A percentile compares a stretch with the other conserved stretches of the same genome.
Evolutionary conservation across 257 asterid genomes (phyloP).

Genomic region (Asclepias syriaca): DNA sequence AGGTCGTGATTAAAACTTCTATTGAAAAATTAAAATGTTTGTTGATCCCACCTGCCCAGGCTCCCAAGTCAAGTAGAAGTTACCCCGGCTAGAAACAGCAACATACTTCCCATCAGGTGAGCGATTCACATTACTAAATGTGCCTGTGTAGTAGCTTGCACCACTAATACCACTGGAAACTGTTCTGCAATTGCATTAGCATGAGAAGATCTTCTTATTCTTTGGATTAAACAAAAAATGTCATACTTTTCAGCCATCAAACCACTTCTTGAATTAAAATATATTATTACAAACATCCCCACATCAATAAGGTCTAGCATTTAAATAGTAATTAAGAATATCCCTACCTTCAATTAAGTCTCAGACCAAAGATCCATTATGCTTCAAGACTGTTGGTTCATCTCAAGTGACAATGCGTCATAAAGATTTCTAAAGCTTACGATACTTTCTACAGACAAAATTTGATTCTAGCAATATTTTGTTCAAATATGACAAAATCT

Average conservation of each 20-base stretch:
- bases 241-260: not conserved
- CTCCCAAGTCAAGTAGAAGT: conserved; percentile 97
- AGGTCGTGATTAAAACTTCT: not conserved
- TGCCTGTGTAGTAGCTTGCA: conserved; percentile 97
- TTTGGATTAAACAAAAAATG: conserved; percentile 11
- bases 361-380: not conserved
- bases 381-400: not conserved
- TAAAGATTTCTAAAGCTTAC: not conserved
- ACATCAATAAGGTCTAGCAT: not conserved
- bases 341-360: not conserved
- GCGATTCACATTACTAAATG: conserved; percentile 85
- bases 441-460: not conserved
- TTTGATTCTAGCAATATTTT: not conserved
- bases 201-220: conserved; percentile 21
- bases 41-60: conserved; percentile 86
- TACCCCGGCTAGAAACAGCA: conserved; percentile 99
- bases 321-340: not conserved
- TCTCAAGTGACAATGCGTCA: not conserved
- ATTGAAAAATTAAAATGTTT: not conserved
- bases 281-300: not conserved
- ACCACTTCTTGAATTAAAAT: not conserved
- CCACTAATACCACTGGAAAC: conserved; percentile 99
- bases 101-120: conserved; percentile 95
- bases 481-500: not conserved
- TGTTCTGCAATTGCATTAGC: conserved; percentile 74